phyloP scores from a whole-genome alignment of 768 basidiomycete genomes.

The Podaxis sp. region DNA sequence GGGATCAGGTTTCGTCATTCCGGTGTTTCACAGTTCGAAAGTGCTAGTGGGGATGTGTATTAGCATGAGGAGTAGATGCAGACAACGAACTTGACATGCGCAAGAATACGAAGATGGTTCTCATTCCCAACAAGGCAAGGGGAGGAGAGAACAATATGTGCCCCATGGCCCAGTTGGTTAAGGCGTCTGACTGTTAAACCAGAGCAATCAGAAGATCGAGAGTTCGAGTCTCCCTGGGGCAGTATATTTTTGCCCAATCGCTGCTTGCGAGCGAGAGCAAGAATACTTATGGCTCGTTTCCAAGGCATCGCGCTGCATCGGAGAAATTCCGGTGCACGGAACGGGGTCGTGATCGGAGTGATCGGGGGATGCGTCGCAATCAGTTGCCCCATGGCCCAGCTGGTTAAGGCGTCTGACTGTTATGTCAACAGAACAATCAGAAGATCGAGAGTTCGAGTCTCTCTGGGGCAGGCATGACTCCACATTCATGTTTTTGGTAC shows the following conservation, averaged over 20 bases:
- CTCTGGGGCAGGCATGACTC: conserved; percentile 6
- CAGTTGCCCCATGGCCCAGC: conserved; percentile 15
- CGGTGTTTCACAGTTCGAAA: not conserved
- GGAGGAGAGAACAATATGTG: not conserved
- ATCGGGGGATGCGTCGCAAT: no score
- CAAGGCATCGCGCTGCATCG: not conserved
- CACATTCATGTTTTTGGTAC: no score
- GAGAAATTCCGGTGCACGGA: not conserved
- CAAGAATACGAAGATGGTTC: not conserved
- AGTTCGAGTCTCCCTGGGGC: conserved; percentile 16
- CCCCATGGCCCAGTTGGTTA: conserved; percentile 17
- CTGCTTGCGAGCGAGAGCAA: no score
- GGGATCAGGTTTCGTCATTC: conserved; percentile 6
- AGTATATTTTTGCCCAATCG: not conserved
- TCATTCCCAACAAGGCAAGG: not conserved
- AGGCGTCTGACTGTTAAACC: conserved; percentile 14
- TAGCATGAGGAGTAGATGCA: not conserved
- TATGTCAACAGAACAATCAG: not conserved
- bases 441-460: conserved; percentile 14
- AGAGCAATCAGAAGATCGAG: conserved; percentile 14
- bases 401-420: conserved; percentile 17
- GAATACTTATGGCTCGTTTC: not conserved
- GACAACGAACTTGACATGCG: not conserved
- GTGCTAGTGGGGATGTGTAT: not conserved
- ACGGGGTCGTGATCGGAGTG: not conserved